Base-by-base conservation (phyloP, 257 asterid genomes). In the Solanum habrochaites region DNA sequence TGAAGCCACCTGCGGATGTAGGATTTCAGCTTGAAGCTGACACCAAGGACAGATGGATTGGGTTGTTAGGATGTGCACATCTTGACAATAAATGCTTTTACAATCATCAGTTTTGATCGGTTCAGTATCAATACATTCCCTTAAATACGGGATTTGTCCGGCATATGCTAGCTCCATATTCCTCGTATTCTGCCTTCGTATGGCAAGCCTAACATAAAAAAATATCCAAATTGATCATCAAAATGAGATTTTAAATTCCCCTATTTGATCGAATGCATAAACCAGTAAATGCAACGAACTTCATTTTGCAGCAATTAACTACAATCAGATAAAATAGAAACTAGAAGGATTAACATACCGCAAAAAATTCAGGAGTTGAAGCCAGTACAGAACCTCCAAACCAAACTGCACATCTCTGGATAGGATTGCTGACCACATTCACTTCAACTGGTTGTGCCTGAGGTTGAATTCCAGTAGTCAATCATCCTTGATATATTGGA, bases 321-420 rank as follows among this genome's bases (percentile, higher is more conserved):
- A 80, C 64, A 69, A 74, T 35, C 52, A 77, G 77, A 64, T 80
- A 72, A 31, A 69, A 25, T 16, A 27, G n/a, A 77, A 77, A 77
- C 83, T n/a, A 42, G 27, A 77, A 77, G 39, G 9, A 77, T 77
- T 21, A 37, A 87, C 91, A 69, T 91, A 97, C 99, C 92, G 96
- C 90, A 90, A 91, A 96, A 91, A 97, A 96, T 89, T 97, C 98
- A 29, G 99, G 98, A 25, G 97, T 96, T 85, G 99, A 97, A 85
- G 98, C 98, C 86, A 96, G 98, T 56, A 96, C 98, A 10, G 99
- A 97, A 81, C 99, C 99, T 74, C 99, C 99, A 90, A 95, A 97
- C 99, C 99, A 97, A 88, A 95, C 99, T 87, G 99, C 99, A 83
- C 91, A 92, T 91, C 97, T 95, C 93, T 97, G 99, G 90, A 96